Evolutionary conservation across 257 asterid species (phyloP).

Genomic region (Solanum chmielewskii): DNA sequence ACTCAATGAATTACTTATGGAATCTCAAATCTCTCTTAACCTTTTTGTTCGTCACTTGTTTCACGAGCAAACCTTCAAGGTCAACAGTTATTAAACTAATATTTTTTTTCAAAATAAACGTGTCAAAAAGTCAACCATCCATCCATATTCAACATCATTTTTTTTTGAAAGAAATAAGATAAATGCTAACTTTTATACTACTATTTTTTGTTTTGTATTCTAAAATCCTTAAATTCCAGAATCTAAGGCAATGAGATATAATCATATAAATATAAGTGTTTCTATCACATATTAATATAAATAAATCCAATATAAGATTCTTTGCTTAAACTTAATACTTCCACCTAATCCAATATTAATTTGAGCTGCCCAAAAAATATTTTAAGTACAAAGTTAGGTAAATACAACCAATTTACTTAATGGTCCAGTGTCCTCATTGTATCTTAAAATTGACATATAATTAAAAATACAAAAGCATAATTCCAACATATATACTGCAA

Average conservation of each 20-base stretch:
- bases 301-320: background rate
- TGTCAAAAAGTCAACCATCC: background rate
- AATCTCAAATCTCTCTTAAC: too few relatives aligned
- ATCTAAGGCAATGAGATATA: background rate
- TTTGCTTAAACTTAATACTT: background rate
- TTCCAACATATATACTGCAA: background rate
- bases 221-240: background rate
- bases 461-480: background rate
- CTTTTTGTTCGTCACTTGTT: background rate
- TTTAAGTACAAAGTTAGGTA: constrained; percentile 12
- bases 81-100: background rate
- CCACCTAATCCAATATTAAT: background rate
- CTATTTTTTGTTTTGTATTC: background rate
- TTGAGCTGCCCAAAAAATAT: background rate
- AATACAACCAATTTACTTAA: constrained; percentile 8
- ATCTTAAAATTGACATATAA: background rate
- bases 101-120: fast-evolving
- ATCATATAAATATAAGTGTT: background rate
- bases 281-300: background rate
- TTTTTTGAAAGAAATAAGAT: background rate
- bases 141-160: background rate
- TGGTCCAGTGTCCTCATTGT: background rate
- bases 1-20: too few relatives aligned
- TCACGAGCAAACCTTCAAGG: background rate
- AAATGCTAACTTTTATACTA: background rate